Evolutionary conservation across 495 filamentous ascomycete species (phyloP), one percentile per base, ranked within the genome.

Genomic region (Recurvomyces mirabilis): DNA sequence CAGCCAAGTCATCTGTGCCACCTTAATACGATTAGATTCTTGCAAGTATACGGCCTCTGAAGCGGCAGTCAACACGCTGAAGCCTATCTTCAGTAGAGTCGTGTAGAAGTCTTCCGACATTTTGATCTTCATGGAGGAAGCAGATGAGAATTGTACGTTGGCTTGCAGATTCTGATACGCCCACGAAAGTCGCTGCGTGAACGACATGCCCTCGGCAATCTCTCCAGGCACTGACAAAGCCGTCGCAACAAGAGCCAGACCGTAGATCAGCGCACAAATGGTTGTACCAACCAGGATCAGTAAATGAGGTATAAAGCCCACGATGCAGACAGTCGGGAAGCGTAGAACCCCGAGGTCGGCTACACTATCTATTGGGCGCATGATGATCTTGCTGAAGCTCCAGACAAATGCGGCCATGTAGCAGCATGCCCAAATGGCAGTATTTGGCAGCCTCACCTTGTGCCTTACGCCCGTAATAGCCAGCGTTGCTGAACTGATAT

Each of bases 41-140:
- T 94, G 89, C 17, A 98, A 70, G 57, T 93, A 98, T 0, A 96
- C 93, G 0, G 91, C 89, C 59, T 96, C 87, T 48, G 84, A 93
- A 0, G 93, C 91, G 51, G 89, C 86, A 1, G 86, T 94, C 37
- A 96, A 73, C 26, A 85, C 78, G 14, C 75, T 74, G 52, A 94
- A 96, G 0, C 91, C 91, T 24, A 83, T 71, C 37, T 85, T 80
- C 13, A 96, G 72, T 6, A 96, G 69, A 0, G 86, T 79, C 0
- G 84, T 93, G 58, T 95, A 98, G 61, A 96, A 95, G 54, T 98
- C 93, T 64, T 95, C 89, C 37, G 81, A 74, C 71, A 79, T 76
- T 14, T 78, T 81, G 33, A 98, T 71, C 5, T 77, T 75, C 29
- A 94, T 74, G 0, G 58, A 56, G 0, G 60, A 57, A 17, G 51